These are phyloP conservation scores for Solanum hybrid DNA, from an alignment of 305 asterid species.

Conservation along the genomic window DNA sequence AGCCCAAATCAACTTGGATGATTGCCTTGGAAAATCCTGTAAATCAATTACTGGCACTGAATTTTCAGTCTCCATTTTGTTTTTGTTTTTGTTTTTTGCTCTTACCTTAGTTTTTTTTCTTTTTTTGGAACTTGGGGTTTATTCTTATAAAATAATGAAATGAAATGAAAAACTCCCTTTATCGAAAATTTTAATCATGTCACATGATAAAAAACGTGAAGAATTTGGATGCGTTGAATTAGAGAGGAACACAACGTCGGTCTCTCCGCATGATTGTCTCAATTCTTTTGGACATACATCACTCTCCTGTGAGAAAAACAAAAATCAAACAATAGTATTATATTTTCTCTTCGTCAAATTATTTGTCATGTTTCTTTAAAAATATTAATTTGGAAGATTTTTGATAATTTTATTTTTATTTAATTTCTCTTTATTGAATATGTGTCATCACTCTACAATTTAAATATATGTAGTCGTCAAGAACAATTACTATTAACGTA, in stretches of 20 bases:
- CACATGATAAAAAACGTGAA: not conserved
- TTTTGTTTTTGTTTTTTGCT: not conserved
- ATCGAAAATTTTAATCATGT: not conserved
- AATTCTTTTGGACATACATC: not conserved
- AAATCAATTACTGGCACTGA: conserved; percentile 26
- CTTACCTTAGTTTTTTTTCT: not conserved
- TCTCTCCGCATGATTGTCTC: not conserved
- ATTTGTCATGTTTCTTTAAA: not conserved
- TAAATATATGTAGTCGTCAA: not conserved
- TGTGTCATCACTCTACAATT: not conserved
- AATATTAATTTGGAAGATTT: not conserved
- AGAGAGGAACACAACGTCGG: not conserved
- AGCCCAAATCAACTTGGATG: conserved; percentile 14
- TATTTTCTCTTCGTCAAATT: too few species aligned
- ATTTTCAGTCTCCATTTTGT: not conserved
- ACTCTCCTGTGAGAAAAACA: not conserved
- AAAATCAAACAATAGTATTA: not conserved
- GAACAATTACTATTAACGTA: not conserved
- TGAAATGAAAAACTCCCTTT: not conserved
- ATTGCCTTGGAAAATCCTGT: conserved; percentile 9
- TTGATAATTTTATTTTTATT: not conserved
- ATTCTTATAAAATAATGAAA: not conserved
- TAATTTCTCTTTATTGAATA: not conserved
- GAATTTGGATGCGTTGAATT: not conserved
- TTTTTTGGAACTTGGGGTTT: not conserved